Evolutionary conservation across 2,329 filamentous ascomycete species (phyloP), one percentile per base, ranked within the genome.

Genomic region (Teratosphaeriaceae sp.): DNA sequence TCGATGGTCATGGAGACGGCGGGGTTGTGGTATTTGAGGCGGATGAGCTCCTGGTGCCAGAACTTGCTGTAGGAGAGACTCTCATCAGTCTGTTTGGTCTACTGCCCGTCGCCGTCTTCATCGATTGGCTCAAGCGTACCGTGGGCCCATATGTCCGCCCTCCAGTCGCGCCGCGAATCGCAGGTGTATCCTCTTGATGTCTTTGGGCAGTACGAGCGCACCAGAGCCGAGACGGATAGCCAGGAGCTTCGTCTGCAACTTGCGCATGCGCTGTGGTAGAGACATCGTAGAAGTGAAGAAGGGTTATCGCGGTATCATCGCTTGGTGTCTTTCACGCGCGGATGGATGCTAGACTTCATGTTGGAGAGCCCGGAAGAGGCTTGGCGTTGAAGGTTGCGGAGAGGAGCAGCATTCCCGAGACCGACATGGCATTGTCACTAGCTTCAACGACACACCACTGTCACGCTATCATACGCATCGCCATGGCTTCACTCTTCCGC

Each of bases 11-110:
- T 94, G 33, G 84, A 79, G 35, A 96, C 66, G 11, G 80, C 70
- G 1, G 92, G 92, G 65, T 98, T 98, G 74, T 94, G 84, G 71
- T 82, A 98, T 74, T 98, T 96, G 53, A 98, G 74, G 44, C 87
- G 80, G 18, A 87, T 86, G 37, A 97, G 80, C 62, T 81, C 84
- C 47, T 82, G 73, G 51, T 78, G 80, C 86, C 88, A 95, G 76
- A 98, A 96, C 70, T 87, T 87, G 59, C 89, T 94, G 52, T 31
- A 23, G 8, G 8, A 4, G 5, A 11, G 5, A 29, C 7, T 19
- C n/a, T n/a, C n/a, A 42, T 27, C 36, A 21, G n/a, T n/a, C n/a
- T n/a, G n/a, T 29, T n/a, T 38, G 3, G 15, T 16, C 12, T 13
- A n/a, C n/a, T n/a, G n/a, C n/a, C n/a, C n/a, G n/a, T n/a, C n/a